Conservation (phyloP, 164 flowering plant genomes). For the Chimonanthus praecox region DNA sequence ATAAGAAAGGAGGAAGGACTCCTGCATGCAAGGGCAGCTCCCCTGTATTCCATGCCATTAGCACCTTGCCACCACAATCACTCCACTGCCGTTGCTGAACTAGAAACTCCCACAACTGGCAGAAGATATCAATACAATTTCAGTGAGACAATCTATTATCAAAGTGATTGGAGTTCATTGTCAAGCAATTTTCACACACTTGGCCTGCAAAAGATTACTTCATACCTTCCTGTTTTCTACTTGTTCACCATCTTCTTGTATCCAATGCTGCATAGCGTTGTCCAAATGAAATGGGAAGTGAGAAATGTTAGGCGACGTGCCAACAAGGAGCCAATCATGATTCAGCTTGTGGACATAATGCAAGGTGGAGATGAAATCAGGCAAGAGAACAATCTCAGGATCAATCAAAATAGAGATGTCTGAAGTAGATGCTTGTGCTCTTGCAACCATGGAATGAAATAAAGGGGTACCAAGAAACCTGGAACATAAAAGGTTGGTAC, state of each 20-base stretch:
- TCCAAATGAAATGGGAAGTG: slow-evolving; percentile 54
- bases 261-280: slow-evolving; percentile 49
- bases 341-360: slow-evolving; percentile 53
- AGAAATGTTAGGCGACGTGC: slow-evolving; percentile 43
- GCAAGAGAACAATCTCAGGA: slow-evolving; percentile 61
- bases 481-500: not conserved
- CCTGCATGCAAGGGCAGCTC: slow-evolving; percentile 72
- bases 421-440: slow-evolving; percentile 51
- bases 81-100: slow-evolving; percentile 25
- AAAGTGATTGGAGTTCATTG: not conserved
- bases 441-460: slow-evolving; percentile 87
- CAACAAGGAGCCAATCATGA: slow-evolving; percentile 76
- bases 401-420: slow-evolving; percentile 67
- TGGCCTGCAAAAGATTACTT: slow-evolving; percentile 20
- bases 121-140: slow-evolving; percentile 25
- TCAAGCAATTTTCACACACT: slow-evolving; percentile 16
- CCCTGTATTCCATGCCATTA: slow-evolving; percentile 82
- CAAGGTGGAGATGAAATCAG: slow-evolving; percentile 60
- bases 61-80: slow-evolving; percentile 37
- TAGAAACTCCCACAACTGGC: slow-evolving; percentile 79
- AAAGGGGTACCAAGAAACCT: slow-evolving; percentile 87
- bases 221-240: slow-evolving; percentile 52
- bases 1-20: slow-evolving; percentile 89
- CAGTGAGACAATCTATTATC: slow-evolving; percentile 14
- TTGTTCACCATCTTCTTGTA: slow-evolving; percentile 38